Percentiles rank a stretch among this genome's conserved stretches.
phyloP scores from a whole-genome alignment of 305 asterid genomes.

The Fraxinus velutina region DNA sequence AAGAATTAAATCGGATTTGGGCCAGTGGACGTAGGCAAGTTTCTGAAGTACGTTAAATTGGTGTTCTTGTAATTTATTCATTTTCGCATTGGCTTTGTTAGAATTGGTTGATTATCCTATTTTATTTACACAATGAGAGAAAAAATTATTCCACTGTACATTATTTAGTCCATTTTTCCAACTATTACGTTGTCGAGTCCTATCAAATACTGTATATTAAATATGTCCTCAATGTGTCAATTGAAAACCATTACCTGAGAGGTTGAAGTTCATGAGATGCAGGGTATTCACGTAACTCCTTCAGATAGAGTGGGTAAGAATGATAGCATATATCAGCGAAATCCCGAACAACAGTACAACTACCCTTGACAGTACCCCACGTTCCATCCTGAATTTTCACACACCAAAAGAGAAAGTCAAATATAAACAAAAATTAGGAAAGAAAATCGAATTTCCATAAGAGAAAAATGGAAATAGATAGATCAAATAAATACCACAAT shows the following conservation, averaged over 20 bases:
- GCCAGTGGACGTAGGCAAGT: not conserved
- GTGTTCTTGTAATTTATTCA: not conserved
- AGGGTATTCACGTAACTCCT: constrained; percentile 62
- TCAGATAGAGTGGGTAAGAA: constrained; percentile 64
- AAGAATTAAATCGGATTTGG: not conserved
- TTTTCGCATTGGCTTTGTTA: not conserved
- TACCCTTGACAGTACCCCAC: constrained; percentile 75
- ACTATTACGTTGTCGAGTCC: not conserved
- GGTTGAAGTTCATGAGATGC: constrained; percentile 52
- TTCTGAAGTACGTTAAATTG: not conserved
- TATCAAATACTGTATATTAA: not conserved
- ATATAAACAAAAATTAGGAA: not conserved
- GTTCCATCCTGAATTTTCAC: constrained; percentile 71
- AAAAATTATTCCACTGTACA: not conserved
- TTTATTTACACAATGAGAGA: not conserved
- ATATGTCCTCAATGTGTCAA: not conserved
- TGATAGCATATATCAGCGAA: constrained; percentile 75
- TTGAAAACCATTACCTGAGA: constrained; percentile 50
- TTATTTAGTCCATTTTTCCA: no score
- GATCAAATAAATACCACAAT: constrained; percentile 50
- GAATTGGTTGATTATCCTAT: not conserved
- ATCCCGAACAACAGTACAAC: constrained; percentile 86
- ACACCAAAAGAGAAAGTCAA: not conserved
- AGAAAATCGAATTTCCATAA: not conserved
- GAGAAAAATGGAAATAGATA: not conserved